Evolutionary conservation across 202 grass and related monocot genomes (phyloP).

Genomic region (Schoenoplectus tabernaemontani): DNA sequence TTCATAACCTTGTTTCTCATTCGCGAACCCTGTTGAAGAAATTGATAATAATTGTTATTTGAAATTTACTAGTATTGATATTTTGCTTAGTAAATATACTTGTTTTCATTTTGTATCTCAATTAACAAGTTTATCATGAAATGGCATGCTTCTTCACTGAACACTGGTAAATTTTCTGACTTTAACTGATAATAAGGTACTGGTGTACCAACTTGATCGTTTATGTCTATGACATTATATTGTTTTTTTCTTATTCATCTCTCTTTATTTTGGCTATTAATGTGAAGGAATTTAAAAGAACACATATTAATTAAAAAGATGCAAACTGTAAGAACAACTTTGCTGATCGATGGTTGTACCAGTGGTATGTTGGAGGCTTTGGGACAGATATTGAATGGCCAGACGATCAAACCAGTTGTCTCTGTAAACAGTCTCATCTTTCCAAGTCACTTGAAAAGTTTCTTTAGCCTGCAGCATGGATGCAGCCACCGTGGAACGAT

Average conservation of each 20-base stretch:
- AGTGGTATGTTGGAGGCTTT: constrained; percentile 52
- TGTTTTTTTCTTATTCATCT: background rate
- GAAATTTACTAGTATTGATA: background rate
- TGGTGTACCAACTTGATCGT: background rate
- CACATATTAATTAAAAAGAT: background rate
- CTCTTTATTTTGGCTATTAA: background rate
- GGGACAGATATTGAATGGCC: constrained; percentile 66
- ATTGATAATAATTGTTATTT: background rate
- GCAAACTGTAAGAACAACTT: background rate
- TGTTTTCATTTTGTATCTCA: background rate
- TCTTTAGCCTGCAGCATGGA: background rate
- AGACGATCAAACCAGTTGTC: constrained; percentile 84
- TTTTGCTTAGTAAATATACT: background rate
- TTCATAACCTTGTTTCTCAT: constrained; percentile 63
- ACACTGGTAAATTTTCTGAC: background rate
- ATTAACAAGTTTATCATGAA: background rate
- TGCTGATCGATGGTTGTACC: constrained; percentile 25
- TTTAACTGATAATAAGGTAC: background rate
- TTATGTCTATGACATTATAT: background rate
- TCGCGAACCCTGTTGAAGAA: constrained; percentile 45
- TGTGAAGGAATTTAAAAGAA: background rate
- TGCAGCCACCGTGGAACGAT: background rate
- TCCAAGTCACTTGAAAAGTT: background rate
- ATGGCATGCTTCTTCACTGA: background rate
- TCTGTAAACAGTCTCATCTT: constrained; percentile 23